Evolutionary conservation across 2,329 filamentous ascomycete species (phyloP).

Genomic region (Emergomyces pasteurianus): DNA sequence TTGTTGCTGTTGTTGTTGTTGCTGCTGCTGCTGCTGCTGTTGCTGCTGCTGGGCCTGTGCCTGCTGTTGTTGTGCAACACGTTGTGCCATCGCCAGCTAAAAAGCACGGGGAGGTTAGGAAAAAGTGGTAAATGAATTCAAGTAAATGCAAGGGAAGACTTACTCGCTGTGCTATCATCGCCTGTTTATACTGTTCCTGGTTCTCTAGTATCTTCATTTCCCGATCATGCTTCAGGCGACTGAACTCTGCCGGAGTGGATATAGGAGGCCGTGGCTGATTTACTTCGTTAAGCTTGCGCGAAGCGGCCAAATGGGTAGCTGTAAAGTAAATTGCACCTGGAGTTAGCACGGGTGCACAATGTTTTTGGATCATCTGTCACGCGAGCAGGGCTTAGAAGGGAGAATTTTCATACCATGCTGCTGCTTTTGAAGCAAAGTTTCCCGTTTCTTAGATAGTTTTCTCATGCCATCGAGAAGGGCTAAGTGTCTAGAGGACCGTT

Average conservation of each 20-base stretch:
- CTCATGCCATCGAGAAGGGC: conserved; percentile 89
- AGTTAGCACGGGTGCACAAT: conserved; percentile 29
- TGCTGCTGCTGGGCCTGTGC: conserved; percentile 9
- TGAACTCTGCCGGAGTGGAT: conserved; percentile 82
- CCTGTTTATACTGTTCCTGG: conserved; percentile 49
- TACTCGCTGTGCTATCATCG: conserved; percentile 47
- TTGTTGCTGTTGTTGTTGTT: conserved; percentile 8
- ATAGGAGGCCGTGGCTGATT: conserved; percentile 46
- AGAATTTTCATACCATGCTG: conserved; percentile 47
- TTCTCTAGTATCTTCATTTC: conserved; percentile 55
- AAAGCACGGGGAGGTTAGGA: conserved; percentile 9
- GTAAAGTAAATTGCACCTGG: background rate
- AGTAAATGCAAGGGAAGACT: conserved; percentile 9
- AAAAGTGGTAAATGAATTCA: background rate
- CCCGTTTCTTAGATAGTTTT: conserved; percentile 87
- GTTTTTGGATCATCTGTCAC: conserved; percentile 9
- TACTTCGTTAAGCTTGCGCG: conserved; percentile 68
- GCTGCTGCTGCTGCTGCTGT: conserved; percentile 9
- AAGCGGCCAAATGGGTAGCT: conserved; percentile 53
- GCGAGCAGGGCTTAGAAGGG: background rate
- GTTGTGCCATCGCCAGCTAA: conserved; percentile 33
- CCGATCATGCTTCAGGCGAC: conserved; percentile 73
- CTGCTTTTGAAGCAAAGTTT: conserved; percentile 74
- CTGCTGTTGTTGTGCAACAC: conserved; percentile 20
- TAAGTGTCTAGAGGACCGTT: conserved; percentile 74